phyloP scores from a whole-genome alignment of 116 monocot genomes.

The Dioscorea cayenensis region DNA sequence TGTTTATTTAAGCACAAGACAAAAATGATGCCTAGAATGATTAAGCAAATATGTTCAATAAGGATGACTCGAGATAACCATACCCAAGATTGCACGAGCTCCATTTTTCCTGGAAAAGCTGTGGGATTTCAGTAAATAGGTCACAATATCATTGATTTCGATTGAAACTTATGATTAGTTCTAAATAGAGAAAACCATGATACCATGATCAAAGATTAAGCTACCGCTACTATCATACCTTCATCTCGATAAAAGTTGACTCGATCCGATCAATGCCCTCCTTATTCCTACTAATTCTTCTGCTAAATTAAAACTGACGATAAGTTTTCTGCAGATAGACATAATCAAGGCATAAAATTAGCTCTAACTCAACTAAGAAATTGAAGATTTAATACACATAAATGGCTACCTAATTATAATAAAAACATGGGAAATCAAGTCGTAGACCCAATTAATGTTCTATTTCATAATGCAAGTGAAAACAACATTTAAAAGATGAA shows the following conservation, averaged over 20 bases:
- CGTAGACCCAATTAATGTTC: neutral
- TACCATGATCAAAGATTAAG: too few species aligned
- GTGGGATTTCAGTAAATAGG: constrained; percentile 71
- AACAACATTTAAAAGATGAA: too few species aligned
- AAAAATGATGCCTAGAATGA: neutral
- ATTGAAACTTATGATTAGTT: too few species aligned
- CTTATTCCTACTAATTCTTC: too few species aligned
- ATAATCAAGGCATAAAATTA: neutral
- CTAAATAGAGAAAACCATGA: too few species aligned
- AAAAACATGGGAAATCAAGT: neutral
- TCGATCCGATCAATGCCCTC: too few species aligned
- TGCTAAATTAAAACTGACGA: too few species aligned
- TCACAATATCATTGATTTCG: constrained; percentile 87
- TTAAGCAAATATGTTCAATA: neutral
- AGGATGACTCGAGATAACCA: neutral
- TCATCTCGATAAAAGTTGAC: too few species aligned
- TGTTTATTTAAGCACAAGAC: too few species aligned
- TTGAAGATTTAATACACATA: neutral
- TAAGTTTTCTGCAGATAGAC: too few species aligned
- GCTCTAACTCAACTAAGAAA: neutral
- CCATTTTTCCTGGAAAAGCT: constrained; percentile 78
- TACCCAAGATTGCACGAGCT: constrained; percentile 82
- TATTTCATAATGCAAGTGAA: too few species aligned
- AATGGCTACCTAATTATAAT: neutral
- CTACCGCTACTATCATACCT: too few species aligned